Percentiles rank a stretch among this genome's conserved stretches.
phyloP scores from a whole-genome alignment of 2,329 filamentous ascomycete species.

The Diaporthe citriasiana region DNA sequence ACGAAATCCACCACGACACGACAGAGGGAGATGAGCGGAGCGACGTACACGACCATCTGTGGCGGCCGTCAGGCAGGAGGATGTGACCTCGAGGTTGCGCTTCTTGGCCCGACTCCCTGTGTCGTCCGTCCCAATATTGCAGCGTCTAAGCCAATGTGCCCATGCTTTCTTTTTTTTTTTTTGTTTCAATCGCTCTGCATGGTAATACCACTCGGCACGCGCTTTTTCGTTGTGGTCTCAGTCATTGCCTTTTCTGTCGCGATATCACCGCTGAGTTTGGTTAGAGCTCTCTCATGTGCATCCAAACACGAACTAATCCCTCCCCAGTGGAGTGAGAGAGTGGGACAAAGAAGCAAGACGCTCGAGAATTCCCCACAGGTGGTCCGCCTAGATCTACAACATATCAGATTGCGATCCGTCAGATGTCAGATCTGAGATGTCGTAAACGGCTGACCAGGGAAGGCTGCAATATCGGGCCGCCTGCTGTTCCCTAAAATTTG shows the following conservation, averaged over 20 bases:
- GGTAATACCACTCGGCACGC: too few relatives aligned
- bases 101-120: not conserved
- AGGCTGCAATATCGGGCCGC: not conserved
- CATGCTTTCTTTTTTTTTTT: not conserved
- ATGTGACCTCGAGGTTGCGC: not conserved
- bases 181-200: not conserved
- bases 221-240: too few relatives aligned
- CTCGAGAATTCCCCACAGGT: not conserved
- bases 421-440: slow-evolving; percentile 17
- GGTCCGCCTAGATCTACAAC: not conserved
- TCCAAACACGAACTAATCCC: not conserved
- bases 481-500: not conserved
- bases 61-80: not conserved
- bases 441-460: not conserved
- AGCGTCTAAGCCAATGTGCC: not conserved
- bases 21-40: not conserved
- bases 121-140: too few relatives aligned
- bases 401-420: not conserved
- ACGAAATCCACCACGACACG: not conserved
- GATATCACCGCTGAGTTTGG: too few relatives aligned
- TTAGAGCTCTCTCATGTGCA: not conserved
- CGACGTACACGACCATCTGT: not conserved
- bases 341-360: not conserved
- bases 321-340: not conserved
- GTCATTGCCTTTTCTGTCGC: not conserved